These are phyloP conservation scores for Bimuria novae-zelandiae DNA, from an alignment of 2,329 filamentous ascomycete species.

Conservation along the genomic window DNA sequence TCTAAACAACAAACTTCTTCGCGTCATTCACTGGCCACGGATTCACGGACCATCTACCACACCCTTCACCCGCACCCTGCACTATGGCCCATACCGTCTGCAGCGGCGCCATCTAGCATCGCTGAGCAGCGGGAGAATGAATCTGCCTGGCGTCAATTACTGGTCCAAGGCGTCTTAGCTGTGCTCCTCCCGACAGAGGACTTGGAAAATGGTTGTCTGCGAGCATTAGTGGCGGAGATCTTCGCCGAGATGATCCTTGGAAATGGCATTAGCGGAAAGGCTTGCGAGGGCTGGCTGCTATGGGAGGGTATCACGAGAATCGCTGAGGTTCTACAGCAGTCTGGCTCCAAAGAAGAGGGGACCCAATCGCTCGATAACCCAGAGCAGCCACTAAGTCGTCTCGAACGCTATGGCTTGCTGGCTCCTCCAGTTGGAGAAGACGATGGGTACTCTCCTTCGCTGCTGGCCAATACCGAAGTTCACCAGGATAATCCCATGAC, in stretches of 20 bases:
- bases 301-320: slow-evolving; percentile 83
- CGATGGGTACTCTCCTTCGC: slow-evolving; percentile 21
- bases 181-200: slow-evolving; percentile 91
- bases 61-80: slow-evolving; percentile 79
- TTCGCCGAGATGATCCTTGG: slow-evolving; percentile 88
- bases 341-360: slow-evolving; percentile 36
- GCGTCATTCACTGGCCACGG: slow-evolving; percentile 63
- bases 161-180: slow-evolving; percentile 81
- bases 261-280: slow-evolving; percentile 76
- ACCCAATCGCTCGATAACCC: slow-evolving; percentile 33
- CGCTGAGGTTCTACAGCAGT: slow-evolving; percentile 53
- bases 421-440: slow-evolving; percentile 41
- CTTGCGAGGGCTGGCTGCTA: slow-evolving; percentile 85
- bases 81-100: slow-evolving; percentile 73
- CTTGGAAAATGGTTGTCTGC: slow-evolving; percentile 83
- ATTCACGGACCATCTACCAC: slow-evolving; percentile 77
- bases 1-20: slow-evolving; percentile 62
- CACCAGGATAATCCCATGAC: slow-evolving; percentile 24
- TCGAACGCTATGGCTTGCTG: slow-evolving; percentile 63
- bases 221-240: slow-evolving; percentile 82
- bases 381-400: slow-evolving; percentile 47
- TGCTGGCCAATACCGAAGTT: slow-evolving; percentile 20
- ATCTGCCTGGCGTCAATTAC: slow-evolving; percentile 79
- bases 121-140: slow-evolving; percentile 76
- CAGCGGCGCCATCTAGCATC: slow-evolving; percentile 56